phyloP scores from a whole-genome alignment of 2,329 filamentous ascomycete species.

The Fusarium albidum region DNA sequence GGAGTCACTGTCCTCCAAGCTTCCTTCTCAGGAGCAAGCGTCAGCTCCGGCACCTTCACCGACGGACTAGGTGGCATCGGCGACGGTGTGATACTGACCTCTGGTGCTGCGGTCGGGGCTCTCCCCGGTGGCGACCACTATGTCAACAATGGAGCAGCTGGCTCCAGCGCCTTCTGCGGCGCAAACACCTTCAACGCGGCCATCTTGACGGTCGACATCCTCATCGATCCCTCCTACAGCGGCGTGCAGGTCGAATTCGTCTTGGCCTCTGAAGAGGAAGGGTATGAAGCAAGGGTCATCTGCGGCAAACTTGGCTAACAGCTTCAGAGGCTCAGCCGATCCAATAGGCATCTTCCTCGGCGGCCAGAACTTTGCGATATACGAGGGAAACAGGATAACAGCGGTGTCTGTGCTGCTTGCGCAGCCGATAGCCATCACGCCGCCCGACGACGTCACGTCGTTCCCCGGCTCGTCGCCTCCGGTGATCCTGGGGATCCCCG shows the following conservation, averaged over 20 bases:
- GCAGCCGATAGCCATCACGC: background rate
- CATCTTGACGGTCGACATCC: slow-evolving; percentile 8
- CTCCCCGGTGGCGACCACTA: slow-evolving; percentile 6
- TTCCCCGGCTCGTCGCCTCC: background rate
- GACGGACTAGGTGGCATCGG: slow-evolving; percentile 22
- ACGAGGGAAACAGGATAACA: background rate
- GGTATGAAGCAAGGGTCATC: background rate
- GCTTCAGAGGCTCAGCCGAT: background rate
- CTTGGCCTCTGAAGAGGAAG: slow-evolving; percentile 15
- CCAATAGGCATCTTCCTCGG: background rate
- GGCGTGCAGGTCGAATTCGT: slow-evolving; percentile 10
- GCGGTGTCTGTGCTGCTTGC: background rate
- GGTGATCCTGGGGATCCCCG: background rate
- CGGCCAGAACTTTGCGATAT: background rate
- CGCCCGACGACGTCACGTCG: background rate
- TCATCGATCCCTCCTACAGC: background rate
- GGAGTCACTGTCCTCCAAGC: slow-evolving; percentile 8
- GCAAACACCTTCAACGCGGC: slow-evolving; percentile 8
- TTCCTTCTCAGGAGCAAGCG: slow-evolving; percentile 1
- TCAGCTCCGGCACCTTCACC: slow-evolving; percentile 8
- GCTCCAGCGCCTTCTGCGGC: slow-evolving; percentile 7
- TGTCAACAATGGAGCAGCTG: slow-evolving; percentile 13
- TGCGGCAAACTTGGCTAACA: no score
- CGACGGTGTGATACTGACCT: slow-evolving; percentile 13
- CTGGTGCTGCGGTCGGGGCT: slow-evolving; percentile 15